Base-by-base conservation (phyloP, 805 yeast genomes). In the Lachancea sp. region DNA sequence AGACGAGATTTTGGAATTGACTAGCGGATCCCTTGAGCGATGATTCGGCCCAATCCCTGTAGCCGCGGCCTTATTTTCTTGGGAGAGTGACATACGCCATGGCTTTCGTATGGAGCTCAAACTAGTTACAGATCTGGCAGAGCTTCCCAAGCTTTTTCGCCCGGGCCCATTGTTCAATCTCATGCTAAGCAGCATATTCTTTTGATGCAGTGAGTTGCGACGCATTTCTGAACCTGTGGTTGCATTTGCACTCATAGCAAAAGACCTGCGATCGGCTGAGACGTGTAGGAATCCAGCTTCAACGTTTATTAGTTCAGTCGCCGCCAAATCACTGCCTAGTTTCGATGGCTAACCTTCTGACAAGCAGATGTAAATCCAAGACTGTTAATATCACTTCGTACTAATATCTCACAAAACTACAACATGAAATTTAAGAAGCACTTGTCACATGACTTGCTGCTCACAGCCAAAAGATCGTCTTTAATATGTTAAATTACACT, bases 121-220 rank as follows among this genome's bases (percentile, higher is more conserved):
- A 15, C 20, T 16, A n/a, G 13, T 15, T 17, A 15, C 20, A 12
- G 25, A n/a, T 18, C 34, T 8, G 11, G 32, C 24, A 5, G 39
- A 29, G 24, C 8, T 22, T 6, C 38, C 34, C 11, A 40, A 30
- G 18, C 43, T 40, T 30, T 41, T 29, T 25, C 40, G 34, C 7
- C 39, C 45, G n/a, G 43, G 40, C 5, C 43, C 45, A 26, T 38
- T 43, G 30, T 50, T 52, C 33, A 55, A 33, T 17, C 55, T 39
- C 55, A 55, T 48, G 17, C 50, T 48, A 11, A 55, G 38, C 33
- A 55, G 36, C 35, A 50, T 44, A 33, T 52, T 55, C 15, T 56
- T 46, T 41, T 55, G 58, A 18, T 46, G 45, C 20, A 54, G 40
- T 4, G 58, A 52, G 21, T 48, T 50, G 23, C 55, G 41, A 22